Evolutionary conservation across 345 rosid species (phyloP), one percentile per base, ranked within the genome.

Genomic region (Boechera retrofracta): DNA sequence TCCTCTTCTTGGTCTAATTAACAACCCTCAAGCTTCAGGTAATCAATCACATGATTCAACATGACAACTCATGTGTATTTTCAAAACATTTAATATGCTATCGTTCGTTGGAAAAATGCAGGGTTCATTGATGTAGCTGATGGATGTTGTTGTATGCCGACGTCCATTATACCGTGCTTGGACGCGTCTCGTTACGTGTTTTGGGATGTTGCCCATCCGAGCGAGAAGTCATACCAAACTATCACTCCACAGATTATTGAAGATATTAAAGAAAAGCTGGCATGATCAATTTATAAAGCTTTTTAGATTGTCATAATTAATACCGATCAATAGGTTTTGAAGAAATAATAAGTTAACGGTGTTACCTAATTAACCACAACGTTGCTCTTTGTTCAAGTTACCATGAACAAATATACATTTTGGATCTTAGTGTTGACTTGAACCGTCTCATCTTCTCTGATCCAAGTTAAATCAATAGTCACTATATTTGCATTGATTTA

Each of bases 1-100:
- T 70, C 47, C 85, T 33, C 53, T 89, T 7, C 61, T 76, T 11
- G 64, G 67, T 72, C 71, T 91, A 66, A 81, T 93, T 82, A 77
- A 81, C 39, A 82, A 86, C 75, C 87, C 92, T 39, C 16, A 55
- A 26, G 49, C 76, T 64, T 64, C 79, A 68, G 79, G 79, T 76
- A 39, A 51, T 36, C 3, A 51, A 39, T 48, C 3, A 45, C 32
- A 75, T 56, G 12, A 49, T 76, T 31, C 13, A 24, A 74, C 39
- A 59, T 31, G 11, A 39, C 21, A 28, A 48, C 16, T 16, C 26
- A 49, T 6, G 4, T 35, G 3, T 45, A 24, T 71, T 55, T 13
- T 11, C 2, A 28, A 57, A 47, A 28, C 24, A 51, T 18, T 13
- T 51, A 13, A 67, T 4, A 42, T 61, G 39, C 1, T 54, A 62